A percentile compares a stretch with the other conserved stretches of the same genome.
These are phyloP conservation scores for Periconia sp. DNA, from an alignment of 2,329 filamentous ascomycete genomes.

Conservation along the genomic window DNA sequence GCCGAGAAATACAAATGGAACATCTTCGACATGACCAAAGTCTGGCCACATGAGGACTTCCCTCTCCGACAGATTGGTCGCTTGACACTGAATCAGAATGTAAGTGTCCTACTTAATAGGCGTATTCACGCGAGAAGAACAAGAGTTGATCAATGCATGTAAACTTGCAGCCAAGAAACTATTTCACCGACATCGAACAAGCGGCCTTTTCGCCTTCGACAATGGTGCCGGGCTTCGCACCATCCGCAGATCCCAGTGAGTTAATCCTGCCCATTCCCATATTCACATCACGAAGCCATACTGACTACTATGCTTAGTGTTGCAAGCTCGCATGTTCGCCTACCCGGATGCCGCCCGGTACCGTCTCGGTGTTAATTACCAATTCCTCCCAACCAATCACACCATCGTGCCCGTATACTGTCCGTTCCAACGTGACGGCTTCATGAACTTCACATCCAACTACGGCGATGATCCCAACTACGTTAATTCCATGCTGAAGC, in stretches of 20 bases:
- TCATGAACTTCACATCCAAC: constrained; percentile 47
- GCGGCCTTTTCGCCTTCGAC: constrained; percentile 69
- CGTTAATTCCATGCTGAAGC: constrained; percentile 20
- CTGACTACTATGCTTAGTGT: no score
- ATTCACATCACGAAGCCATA: no score
- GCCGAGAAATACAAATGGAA: constrained; percentile 56
- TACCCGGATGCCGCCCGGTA: constrained; percentile 64
- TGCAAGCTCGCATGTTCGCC: constrained; percentile 67
- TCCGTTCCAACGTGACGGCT: constrained; percentile 39
- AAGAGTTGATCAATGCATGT: no score
- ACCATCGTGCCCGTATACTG: constrained; percentile 25
- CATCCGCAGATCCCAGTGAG: constrained; percentile 66
- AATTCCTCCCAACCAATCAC: constrained; percentile 48
- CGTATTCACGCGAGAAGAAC: no score
- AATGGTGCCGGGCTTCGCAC: constrained; percentile 68
- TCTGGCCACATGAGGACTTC: constrained; percentile 59
- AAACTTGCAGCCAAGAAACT: constrained; percentile 69
- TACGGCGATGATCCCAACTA: constrained; percentile 56
- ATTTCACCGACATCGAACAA: constrained; percentile 74
- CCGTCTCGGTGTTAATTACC: constrained; percentile 57
- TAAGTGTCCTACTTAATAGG: no score
- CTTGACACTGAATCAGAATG: constrained; percentile 59
- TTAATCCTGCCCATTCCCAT: no score
- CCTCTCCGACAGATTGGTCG: constrained; percentile 58
- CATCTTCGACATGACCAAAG: constrained; percentile 64